A percentile compares a stretch with the other conserved stretches of the same genome.
Conservation (phyloP, 202 grass and related monocot species). For the Panicum hallii region DNA sequence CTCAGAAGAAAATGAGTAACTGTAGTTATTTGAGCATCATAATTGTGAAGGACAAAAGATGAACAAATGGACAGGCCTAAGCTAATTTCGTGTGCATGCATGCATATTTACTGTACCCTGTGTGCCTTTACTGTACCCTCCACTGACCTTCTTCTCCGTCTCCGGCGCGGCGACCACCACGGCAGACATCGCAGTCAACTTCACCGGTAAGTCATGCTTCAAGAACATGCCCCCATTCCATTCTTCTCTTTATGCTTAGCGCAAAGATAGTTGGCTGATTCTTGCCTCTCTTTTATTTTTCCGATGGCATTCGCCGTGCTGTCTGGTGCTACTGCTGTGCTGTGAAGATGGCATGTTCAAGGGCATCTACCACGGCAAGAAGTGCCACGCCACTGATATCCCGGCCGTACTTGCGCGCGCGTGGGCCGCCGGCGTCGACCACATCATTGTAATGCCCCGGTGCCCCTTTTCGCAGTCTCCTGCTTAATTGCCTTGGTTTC, state of each 20-base stretch:
- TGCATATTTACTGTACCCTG: background rate
- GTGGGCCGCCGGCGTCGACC: conserved; percentile 84
- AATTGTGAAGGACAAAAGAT: background rate
- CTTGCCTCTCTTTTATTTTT: background rate
- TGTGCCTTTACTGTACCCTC: background rate
- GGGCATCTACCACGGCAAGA: conserved; percentile 89
- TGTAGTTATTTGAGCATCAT: too few species aligned
- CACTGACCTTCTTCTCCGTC: conserved; percentile 26
- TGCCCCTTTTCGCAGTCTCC: background rate
- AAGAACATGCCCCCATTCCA: background rate
- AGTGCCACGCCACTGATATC: conserved; percentile 80
- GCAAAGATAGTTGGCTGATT: background rate
- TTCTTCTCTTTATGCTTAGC: background rate
- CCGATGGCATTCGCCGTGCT: background rate
- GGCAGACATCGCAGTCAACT: conserved; percentile 88
- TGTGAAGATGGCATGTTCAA: conserved; percentile 93
- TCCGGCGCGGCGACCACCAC: conserved; percentile 24
- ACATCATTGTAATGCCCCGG: conserved; percentile 66
- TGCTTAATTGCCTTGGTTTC: background rate
- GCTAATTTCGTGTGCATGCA: background rate
- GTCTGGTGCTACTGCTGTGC: background rate
- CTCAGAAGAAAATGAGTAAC: background rate
- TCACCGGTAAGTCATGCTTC: conserved; percentile 59
- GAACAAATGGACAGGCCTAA: background rate
- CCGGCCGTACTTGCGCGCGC: conserved; percentile 78